Evolutionary conservation across 73 alveolate species (phyloP).

Genomic region (Stentor coeruleus): DNA sequence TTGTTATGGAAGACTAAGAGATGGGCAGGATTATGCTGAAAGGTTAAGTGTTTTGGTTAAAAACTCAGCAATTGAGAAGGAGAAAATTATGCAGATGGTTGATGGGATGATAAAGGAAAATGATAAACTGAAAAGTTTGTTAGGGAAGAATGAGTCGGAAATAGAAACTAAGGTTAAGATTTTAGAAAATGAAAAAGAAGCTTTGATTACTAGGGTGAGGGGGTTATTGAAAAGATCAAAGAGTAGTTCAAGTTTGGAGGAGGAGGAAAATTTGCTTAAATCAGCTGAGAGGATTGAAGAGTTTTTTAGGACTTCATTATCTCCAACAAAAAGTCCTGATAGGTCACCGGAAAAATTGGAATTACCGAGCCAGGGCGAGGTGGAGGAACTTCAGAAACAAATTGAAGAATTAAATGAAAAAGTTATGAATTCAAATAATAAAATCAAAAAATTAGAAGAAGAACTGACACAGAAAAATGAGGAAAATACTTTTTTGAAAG

Average conservation of each 20-base stretch:
- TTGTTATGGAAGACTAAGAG: background rate
- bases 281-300: background rate
- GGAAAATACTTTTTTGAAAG: background rate
- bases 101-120: background rate
- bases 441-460: too few relatives aligned
- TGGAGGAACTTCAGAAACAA: too few relatives aligned
- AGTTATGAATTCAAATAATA: too few relatives aligned
- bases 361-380: too few relatives aligned
- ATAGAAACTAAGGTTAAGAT: slow-evolving; percentile 10
- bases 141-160: slow-evolving; percentile 11
- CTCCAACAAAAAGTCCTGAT: too few relatives aligned
- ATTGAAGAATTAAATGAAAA: too few relatives aligned
- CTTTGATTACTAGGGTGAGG: too few relatives aligned
- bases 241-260: background rate
- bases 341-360: too few relatives aligned
- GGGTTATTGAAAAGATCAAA: background rate
- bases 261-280: background rate
- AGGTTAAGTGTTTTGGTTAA: background rate
- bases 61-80: slow-evolving; percentile 19
- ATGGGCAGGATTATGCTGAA: slow-evolving; percentile 12
- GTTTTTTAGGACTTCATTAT: too few relatives aligned
- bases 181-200: background rate
- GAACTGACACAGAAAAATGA: background rate
- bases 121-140: background rate
- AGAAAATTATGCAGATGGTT: slow-evolving; percentile 20